Percentiles rank a stretch among this genome's conserved stretches.
Conservation (phyloP, 352 stramenopile genomes). For the Phytopythium mirpurense region DNA sequence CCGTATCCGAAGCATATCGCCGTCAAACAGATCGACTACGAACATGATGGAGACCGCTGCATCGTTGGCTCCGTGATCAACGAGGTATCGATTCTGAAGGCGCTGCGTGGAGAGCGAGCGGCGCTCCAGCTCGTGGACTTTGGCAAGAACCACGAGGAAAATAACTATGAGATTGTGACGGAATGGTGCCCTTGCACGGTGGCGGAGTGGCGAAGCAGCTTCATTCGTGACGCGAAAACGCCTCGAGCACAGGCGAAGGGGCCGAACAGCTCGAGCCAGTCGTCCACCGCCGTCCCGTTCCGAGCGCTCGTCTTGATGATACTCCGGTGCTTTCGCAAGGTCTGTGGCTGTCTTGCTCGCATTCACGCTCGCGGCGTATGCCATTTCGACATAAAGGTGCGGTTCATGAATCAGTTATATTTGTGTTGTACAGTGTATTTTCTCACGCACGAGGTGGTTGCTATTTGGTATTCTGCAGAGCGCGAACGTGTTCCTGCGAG, state of each 20-base stretch:
- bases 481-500: slow-evolving; percentile 62
- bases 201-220: slow-evolving; percentile 30
- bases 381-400: slow-evolving; percentile 73
- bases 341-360: slow-evolving; percentile 22
- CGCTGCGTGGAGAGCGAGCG: slow-evolving; percentile 35
- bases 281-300: slow-evolving; percentile 20
- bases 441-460: background rate
- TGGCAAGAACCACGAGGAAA: slow-evolving; percentile 31
- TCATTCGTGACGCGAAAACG: background rate
- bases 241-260: background rate
- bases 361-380: slow-evolving; percentile 42
- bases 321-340: slow-evolving; percentile 35
- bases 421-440: background rate
- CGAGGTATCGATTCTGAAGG: slow-evolving; percentile 46
- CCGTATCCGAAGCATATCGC: slow-evolving; percentile 16
- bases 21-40: slow-evolving; percentile 53
- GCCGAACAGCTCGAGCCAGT: slow-evolving; percentile 7
- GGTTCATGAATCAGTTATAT: background rate
- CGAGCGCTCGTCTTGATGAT: slow-evolving; percentile 35
- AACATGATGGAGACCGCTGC: slow-evolving; percentile 32
- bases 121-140: slow-evolving; percentile 58
- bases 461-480: slow-evolving; percentile 17
- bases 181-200: slow-evolving; percentile 55
- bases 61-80: slow-evolving; percentile 40
- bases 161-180: slow-evolving; percentile 50